Base-by-base conservation (phyloP, 768 basidiomycete genomes). In the Trametes cubensis region DNA sequence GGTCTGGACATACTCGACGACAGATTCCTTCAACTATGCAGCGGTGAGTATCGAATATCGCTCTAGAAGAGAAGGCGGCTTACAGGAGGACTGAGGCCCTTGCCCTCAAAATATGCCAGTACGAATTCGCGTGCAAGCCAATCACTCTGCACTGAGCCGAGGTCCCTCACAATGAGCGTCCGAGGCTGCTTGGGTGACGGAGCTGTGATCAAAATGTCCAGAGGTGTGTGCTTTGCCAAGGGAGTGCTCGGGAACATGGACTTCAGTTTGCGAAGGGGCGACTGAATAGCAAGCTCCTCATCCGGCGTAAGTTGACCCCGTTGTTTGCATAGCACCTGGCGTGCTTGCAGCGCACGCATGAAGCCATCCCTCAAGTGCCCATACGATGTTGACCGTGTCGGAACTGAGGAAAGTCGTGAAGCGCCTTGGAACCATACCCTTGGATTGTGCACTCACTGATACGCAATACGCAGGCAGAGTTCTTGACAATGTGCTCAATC, bases 301-400 rank as follows among this genome's bases (percentile, higher is more conserved):
- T 88, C 87, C 55, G 83, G 77, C 0, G 86, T 79, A 11, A 93
- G 73, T 0, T 76, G 74, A 10, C 81, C 84, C 17, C 78, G 75
- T 67, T 85, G 80, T 49, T 80, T 80, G 49, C 77, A 81, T 11
- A 81, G 71, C 25, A 79, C 75, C 60, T 92, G 76, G 20, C 90
- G 84, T 2, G 79, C 76, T 65, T 86, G 84, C 48, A 95, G 73
- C 17, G 90, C 83, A 46, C 92, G 83, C 73, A 93, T 79, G 66
- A 94, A 94, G 2, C 89, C 92, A 70, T 94, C 92, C 21, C 92
- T 84, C 28, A 94, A 78, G 69, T 95, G 92, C 17, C 84, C 82
- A 70, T 86, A 92, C 7, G 85, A 87, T 0, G 92, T 94, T 39
- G 80, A 81, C 11, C 92, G 83, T 2, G 89, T 90, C 3, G 92